phyloP scores from a whole-genome alignment of 164 flowering plant genomes.

The Berberis vulgaris region DNA sequence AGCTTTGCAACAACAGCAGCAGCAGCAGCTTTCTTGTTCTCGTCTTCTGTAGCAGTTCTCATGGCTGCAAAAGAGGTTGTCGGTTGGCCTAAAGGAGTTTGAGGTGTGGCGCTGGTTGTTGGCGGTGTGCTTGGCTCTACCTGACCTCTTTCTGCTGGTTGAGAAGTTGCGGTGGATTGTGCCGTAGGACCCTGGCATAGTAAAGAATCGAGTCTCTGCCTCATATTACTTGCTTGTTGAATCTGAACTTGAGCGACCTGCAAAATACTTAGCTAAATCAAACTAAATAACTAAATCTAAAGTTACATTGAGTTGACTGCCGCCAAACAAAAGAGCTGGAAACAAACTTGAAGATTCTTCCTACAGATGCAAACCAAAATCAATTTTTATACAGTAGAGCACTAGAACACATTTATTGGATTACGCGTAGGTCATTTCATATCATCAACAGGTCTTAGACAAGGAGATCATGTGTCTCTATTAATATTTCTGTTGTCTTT shows the following conservation, averaged over 20 bases:
- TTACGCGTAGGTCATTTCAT: too few relatives aligned
- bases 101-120: constrained; percentile 17
- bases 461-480: too few relatives aligned
- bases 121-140: constrained; percentile 19
- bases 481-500: too few relatives aligned
- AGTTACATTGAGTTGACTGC: not conserved
- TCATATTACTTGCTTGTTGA: constrained; percentile 29
- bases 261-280: constrained; percentile 7
- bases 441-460: too few relatives aligned
- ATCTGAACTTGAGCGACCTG: constrained; percentile 52
- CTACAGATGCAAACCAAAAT: not conserved
- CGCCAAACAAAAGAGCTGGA: not conserved
- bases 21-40: constrained; percentile 53
- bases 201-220: constrained; percentile 25
- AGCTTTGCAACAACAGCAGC: constrained; percentile 82
- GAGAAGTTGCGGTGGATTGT: constrained; percentile 1
- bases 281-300: not conserved
- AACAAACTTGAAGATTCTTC: not conserved
- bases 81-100: constrained; percentile 29
- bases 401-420: too few relatives aligned
- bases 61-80: constrained; percentile 29
- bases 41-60: constrained; percentile 31
- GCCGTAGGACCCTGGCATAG: constrained; percentile 11
- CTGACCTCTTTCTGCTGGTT: constrained; percentile 9
- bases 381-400: not conserved